Percentiles rank a stretch among this genome's conserved stretches.
These are phyloP conservation scores for Ophiostoma pallidulum DNA, from an alignment of 2,329 filamentous ascomycete species.

Conservation along the genomic window DNA sequence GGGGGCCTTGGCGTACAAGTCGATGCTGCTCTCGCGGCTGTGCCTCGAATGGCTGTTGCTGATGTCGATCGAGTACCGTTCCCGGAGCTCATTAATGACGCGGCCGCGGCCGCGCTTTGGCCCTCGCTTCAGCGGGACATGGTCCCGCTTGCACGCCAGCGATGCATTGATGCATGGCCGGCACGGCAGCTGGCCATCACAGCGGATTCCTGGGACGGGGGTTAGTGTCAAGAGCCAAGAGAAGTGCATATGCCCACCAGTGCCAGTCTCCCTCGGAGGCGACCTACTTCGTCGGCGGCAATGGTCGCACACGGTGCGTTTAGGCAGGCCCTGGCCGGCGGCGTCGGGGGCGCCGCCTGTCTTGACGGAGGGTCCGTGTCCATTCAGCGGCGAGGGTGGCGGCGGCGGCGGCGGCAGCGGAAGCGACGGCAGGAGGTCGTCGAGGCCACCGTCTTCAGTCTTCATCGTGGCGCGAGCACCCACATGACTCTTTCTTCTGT, in stretches of 20 bases:
- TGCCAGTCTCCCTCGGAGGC: too few species aligned
- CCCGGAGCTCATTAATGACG: conserved; percentile 51
- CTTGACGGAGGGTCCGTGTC: background rate
- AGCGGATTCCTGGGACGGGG: conserved; percentile 30
- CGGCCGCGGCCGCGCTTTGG: conserved; percentile 54
- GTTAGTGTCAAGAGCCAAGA: background rate
- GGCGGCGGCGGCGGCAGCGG: conserved; percentile 8
- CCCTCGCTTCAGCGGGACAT: conserved; percentile 54
- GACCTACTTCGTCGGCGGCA: conserved; percentile 34
- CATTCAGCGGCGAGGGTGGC: conserved; percentile 1
- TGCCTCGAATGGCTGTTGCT: conserved; percentile 25
- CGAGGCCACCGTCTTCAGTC: conserved; percentile 17
- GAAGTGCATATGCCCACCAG: too few species aligned
- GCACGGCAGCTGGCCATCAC: conserved; percentile 42
- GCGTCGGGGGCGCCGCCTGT: background rate
- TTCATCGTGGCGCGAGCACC: conserved; percentile 15
- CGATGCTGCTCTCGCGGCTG: conserved; percentile 32
- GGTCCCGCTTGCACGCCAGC: conserved; percentile 54
- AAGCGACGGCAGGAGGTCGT: conserved; percentile 13
- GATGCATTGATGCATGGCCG: conserved; percentile 51
- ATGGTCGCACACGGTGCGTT: conserved; percentile 36
- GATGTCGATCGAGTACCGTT: conserved; percentile 30
- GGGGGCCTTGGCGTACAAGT: conserved; percentile 9
- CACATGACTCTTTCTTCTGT: conserved; percentile 13
- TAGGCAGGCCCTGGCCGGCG: conserved; percentile 14